A percentile compares a stretch with the other conserved stretches of the same genome.
Evolutionary conservation across 768 basidiomycete species (phyloP).

Genomic region (Pleurotus ostreatus): DNA sequence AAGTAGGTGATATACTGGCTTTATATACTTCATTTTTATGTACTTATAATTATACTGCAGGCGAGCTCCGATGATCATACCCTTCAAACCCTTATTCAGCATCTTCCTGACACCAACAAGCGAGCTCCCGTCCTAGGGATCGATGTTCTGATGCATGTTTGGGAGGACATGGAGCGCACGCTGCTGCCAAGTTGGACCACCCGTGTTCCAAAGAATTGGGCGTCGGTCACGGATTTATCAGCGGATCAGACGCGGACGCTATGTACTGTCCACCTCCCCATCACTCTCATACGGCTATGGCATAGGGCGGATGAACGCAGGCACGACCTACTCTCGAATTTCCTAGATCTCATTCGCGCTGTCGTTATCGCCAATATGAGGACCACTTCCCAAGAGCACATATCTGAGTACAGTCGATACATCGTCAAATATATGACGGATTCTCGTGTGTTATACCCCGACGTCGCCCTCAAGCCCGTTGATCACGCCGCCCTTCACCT

Average conservation of each 20-base stretch:
- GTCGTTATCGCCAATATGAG: too few species aligned
- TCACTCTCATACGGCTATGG: neutral
- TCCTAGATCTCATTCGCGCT: neutral
- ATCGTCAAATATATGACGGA: too few species aligned
- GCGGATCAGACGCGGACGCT: neutral
- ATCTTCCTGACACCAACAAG: neutral
- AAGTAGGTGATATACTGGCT: too few species aligned
- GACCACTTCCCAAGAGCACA: too few species aligned
- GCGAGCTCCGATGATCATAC: too few species aligned
- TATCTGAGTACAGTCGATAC: too few species aligned
- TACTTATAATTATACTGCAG: too few species aligned
- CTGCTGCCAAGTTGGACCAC: constrained; percentile 27
- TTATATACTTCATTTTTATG: too few species aligned
- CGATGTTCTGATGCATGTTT: constrained; percentile 22
- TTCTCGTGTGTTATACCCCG: too few species aligned
- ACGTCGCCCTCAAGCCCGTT: too few species aligned
- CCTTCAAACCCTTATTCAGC: too few species aligned
- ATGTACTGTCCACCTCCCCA: constrained; percentile 1
- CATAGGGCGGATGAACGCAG: neutral
- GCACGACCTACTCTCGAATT: neutral
- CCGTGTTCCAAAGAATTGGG: constrained; percentile 24
- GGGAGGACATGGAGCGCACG: constrained; percentile 24
- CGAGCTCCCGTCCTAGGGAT: constrained; percentile 19
- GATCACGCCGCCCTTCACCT: too few species aligned
- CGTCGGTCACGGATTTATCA: neutral